Conservation (phyloP, 169 alveolate genomes). For the Plasmodium gonderi region DNA sequence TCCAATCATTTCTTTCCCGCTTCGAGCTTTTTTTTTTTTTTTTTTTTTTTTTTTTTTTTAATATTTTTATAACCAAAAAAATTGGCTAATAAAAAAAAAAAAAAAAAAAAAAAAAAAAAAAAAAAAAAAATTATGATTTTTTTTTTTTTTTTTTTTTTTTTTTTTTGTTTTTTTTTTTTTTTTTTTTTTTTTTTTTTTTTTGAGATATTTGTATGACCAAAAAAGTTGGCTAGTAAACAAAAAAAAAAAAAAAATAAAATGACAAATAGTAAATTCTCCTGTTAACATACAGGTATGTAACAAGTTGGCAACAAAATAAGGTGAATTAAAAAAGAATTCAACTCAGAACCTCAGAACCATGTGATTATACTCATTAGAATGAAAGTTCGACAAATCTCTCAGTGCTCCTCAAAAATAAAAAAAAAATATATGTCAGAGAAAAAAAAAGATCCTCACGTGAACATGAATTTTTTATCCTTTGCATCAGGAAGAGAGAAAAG, state of each 20-base stretch:
- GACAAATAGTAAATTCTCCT: not conserved
- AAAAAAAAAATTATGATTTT: not conserved
- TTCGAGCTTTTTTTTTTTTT: not conserved
- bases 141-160: too few species aligned
- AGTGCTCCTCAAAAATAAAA: not conserved
- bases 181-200: not conserved
- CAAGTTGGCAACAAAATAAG: not conserved
- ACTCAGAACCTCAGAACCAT: not conserved
- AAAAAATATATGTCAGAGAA: too few species aligned
- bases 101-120: not conserved
- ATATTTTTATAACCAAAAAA: not conserved
- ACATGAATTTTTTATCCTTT: too few species aligned
- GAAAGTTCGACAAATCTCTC: not conserved
- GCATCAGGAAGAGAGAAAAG: too few species aligned
- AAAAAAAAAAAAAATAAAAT: not conserved
- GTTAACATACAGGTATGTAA: not conserved
- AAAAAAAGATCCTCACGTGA: too few species aligned
- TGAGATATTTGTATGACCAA: not conserved
- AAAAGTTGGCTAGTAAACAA: not conserved
- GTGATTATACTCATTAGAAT: not conserved
- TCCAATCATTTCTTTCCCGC: not conserved
- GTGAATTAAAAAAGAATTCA: not conserved
- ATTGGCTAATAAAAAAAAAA: not conserved
- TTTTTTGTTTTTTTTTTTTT: too few species aligned
- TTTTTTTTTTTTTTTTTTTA: not conserved